phyloP scores from a whole-genome alignment of 2,329 filamentous ascomycete species.

The Colletotrichum gigasporum region DNA sequence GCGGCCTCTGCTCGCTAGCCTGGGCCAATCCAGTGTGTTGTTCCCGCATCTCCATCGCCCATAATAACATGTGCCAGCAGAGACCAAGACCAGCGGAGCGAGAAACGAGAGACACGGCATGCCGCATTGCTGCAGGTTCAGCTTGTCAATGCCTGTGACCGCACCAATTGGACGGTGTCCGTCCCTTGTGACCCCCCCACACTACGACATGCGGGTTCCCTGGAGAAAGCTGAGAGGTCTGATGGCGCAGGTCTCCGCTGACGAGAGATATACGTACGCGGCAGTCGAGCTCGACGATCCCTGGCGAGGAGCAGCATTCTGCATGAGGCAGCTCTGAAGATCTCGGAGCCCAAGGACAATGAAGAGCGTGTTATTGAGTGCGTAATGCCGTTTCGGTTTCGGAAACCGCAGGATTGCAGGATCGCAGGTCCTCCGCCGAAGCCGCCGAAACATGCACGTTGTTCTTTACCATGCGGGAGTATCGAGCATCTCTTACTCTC shows the following conservation, averaged over 20 bases:
- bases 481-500: too few species aligned
- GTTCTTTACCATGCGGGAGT: too few species aligned
- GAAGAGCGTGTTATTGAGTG: not conserved
- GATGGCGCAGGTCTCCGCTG: not conserved
- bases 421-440: not conserved
- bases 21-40: too few species aligned
- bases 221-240: too few species aligned
- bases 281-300: not conserved
- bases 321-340: slow-evolving; percentile 13
- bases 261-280: too few species aligned
- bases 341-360: too few species aligned
- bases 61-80: not conserved
- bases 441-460: not conserved
- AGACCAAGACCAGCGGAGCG: not conserved
- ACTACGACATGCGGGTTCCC: too few species aligned
- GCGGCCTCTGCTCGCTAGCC: too few species aligned
- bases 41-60: too few species aligned
- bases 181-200: not conserved
- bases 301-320: not conserved
- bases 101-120: not conserved
- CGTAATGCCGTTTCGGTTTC: not conserved
- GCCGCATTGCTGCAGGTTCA: slow-evolving; percentile 5
- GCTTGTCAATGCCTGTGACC: not conserved
- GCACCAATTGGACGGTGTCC: slow-evolving; percentile 1
- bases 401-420: not conserved